Conservation (phyloP, 148 eudicot species). For the Bassia scoparia region DNA sequence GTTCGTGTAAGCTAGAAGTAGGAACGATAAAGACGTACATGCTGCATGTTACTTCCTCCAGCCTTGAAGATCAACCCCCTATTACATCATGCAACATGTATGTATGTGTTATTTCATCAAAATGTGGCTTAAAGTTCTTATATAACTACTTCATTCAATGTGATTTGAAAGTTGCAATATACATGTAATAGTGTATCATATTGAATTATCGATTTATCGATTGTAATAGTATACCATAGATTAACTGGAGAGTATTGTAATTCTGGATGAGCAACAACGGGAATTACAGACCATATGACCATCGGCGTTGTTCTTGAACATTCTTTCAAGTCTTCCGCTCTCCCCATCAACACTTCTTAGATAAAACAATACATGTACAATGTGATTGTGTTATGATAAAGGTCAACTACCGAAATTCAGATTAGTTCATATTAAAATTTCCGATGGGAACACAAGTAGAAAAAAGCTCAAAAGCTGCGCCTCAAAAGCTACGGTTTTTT, state of each 20-base stretch:
- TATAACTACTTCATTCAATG: too few relatives aligned
- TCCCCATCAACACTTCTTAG: constrained; percentile 94
- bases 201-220: too few relatives aligned
- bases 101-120: neutral
- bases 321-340: constrained; percentile 50
- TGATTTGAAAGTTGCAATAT: neutral
- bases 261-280: constrained; percentile 74
- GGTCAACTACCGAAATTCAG: too few relatives aligned
- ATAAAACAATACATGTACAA: neutral
- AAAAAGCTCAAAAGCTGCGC: too few relatives aligned
- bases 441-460: too few relatives aligned
- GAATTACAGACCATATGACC: constrained; percentile 74
- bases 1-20: constrained; percentile 78
- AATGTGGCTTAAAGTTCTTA: neutral
- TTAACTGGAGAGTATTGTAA: constrained; percentile 94
- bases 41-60: constrained; percentile 98
- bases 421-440: too few relatives aligned
- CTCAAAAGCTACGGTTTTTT: too few relatives aligned
- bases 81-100: constrained; percentile 2
- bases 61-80: constrained; percentile 92
- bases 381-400: neutral
- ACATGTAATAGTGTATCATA: neutral
- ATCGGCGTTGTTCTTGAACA: constrained; percentile 77
- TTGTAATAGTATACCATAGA: neutral
- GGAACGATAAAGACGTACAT: constrained; percentile 89